A percentile compares a stretch with the other conserved stretches of the same genome.
These are phyloP conservation scores for Escovopsis sp. DNA, from an alignment of 2,329 filamentous ascomycete genomes.

Conservation along the genomic window DNA sequence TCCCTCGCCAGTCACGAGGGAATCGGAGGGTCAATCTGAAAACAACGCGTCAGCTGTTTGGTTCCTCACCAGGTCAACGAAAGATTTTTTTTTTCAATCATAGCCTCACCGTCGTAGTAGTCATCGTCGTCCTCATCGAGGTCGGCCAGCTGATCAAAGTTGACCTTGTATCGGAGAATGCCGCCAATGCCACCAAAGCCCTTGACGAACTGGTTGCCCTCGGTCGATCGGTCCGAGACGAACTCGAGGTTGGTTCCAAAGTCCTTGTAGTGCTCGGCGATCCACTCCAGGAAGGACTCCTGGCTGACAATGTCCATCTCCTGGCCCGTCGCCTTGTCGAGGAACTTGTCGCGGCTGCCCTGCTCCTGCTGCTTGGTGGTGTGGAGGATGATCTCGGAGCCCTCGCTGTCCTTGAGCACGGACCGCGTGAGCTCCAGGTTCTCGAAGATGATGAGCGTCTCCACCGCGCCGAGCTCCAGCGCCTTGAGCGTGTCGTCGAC, in stretches of 20 bases:
- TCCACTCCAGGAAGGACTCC: conserved; percentile 96
- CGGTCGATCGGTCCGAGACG: conserved; percentile 90
- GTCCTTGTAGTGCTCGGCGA: conserved; percentile 95
- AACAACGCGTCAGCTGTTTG: too few relatives aligned
- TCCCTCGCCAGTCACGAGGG: conserved; percentile 83
- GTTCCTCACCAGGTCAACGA: too few relatives aligned
- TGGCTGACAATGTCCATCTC: conserved; percentile 92
- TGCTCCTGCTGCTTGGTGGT: conserved; percentile 68
- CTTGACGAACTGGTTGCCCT: conserved; percentile 99
- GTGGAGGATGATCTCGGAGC: conserved; percentile 62
- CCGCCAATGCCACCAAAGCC: conserved; percentile 97
- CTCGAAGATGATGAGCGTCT: conserved; percentile 92
- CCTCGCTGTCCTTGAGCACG: conserved; percentile 67
- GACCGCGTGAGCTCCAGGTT: conserved; percentile 92
- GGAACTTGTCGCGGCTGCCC: conserved; percentile 64
- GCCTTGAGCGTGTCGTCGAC: conserved; percentile 96
- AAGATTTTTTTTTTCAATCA: neutral
- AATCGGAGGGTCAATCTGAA: conserved; percentile 74
- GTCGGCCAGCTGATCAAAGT: conserved; percentile 97
- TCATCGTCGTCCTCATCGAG: conserved; percentile 76
- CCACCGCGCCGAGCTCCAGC: conserved; percentile 84
- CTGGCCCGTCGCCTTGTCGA: conserved; percentile 89
- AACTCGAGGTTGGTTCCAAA: conserved; percentile 94
- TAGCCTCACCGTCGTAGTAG: conserved; percentile 57
- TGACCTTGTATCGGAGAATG: conserved; percentile 97